phyloP scores from a whole-genome alignment of 352 stramenopile species.

The Phytophthora sp. region DNA sequence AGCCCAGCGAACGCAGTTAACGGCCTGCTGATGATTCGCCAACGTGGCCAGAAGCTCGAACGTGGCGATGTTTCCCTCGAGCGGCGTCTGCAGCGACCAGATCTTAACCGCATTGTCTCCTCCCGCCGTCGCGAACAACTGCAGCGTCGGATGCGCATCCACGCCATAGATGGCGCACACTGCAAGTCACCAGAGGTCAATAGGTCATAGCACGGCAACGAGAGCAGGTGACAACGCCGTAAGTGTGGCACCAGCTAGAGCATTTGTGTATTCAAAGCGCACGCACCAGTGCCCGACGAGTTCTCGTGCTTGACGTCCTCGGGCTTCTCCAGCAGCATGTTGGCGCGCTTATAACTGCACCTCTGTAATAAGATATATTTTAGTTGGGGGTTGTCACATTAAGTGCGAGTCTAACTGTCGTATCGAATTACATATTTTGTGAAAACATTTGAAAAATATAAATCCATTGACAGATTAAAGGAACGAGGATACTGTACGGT shows the following conservation, averaged over 20 bases:
- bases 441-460: slow-evolving; percentile 15
- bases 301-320: slow-evolving; percentile 80
- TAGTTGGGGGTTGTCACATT: no score
- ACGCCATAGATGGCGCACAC: slow-evolving; percentile 86
- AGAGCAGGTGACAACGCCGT: slow-evolving; percentile 1
- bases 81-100: slow-evolving; percentile 62
- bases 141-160: slow-evolving; percentile 77
- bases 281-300: slow-evolving; percentile 63
- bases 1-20: slow-evolving; percentile 89
- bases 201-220: slow-evolving; percentile 6
- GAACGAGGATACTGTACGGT: not conserved
- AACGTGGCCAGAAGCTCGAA: slow-evolving; percentile 87
- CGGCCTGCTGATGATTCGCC: slow-evolving; percentile 81
- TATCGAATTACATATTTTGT: no score
- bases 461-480: slow-evolving; percentile 25
- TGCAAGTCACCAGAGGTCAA: slow-evolving; percentile 28
- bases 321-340: slow-evolving; percentile 87
- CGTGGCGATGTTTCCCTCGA: slow-evolving; percentile 53
- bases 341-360: no score
- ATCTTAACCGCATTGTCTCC: slow-evolving; percentile 88
- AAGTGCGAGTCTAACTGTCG: slow-evolving; percentile 20
- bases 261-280: not conserved
- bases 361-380: no score
- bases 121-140: slow-evolving; percentile 79
- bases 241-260: not conserved